phyloP scores from a whole-genome alignment of 352 stramenopile species.

The Ochromonadaceae sp. region DNA sequence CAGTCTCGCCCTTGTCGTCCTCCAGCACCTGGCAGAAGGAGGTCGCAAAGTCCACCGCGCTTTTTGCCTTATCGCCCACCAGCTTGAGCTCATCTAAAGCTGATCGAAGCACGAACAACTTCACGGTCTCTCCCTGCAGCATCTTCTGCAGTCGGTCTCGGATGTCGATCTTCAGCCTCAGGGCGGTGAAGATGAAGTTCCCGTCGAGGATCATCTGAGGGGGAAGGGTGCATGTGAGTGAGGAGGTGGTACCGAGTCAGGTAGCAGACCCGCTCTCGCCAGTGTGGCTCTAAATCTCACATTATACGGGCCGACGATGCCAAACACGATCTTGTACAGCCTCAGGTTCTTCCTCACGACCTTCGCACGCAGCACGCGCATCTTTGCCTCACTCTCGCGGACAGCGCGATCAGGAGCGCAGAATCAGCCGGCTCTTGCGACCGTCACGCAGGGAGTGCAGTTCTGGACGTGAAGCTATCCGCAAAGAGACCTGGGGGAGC shows the following conservation, averaged over 20 bases:
- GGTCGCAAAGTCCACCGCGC: conserved; percentile 16
- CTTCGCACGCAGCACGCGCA: conserved; percentile 30
- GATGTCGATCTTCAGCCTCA: conserved; percentile 30
- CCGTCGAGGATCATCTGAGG: conserved; percentile 30
- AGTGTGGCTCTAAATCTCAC: conserved; percentile 18
- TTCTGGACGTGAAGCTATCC: no score
- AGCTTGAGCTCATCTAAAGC: conserved; percentile 24
- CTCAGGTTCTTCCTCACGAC: conserved; percentile 26
- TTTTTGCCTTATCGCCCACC: conserved; percentile 23
- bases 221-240: background rate
- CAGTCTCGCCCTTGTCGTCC: background rate
- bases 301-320: conserved; percentile 30
- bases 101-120: conserved; percentile 24
- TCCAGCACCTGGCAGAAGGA: conserved; percentile 1
- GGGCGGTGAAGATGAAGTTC: conserved; percentile 32
- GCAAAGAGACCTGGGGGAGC: no score
- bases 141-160: conserved; percentile 22
- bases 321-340: conserved; percentile 32
- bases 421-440: no score
- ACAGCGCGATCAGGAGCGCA: no score
- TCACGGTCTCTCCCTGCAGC: conserved; percentile 24
- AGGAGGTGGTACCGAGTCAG: background rate
- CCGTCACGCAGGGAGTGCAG: no score
- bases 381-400: no score
- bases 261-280: background rate